Evolutionary conservation across 2,329 filamentous ascomycete genomes (phyloP), one percentile per base, ranked within the genome.

Genomic region (Trichothecium roseum): DNA sequence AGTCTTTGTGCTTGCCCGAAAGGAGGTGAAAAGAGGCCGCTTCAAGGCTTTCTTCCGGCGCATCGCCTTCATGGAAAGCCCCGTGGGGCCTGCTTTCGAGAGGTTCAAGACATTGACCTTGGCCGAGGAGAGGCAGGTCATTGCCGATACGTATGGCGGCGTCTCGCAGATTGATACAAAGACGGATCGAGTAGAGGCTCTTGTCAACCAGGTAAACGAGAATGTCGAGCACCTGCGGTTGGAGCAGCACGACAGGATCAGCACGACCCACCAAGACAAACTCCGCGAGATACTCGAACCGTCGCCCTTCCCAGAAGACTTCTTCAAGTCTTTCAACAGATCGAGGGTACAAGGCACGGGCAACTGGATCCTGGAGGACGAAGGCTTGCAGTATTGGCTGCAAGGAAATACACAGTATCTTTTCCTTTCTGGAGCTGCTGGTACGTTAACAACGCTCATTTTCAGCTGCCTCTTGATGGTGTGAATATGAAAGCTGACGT

Each of bases 401-500:
- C 39, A 47, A 3, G 51, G 50, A 7, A 52, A 63, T 4, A 57
- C 50, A 2, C 59, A 55, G 3, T 55, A 65, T 18, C 46, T 69
- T 3, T 69, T 60, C 55, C 50, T 69, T 13, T 54, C 48, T 2
- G 66, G 65, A 6, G 64, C 56, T 34, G 56, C 64, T 31, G 63
- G 63, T 49, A 51, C 14, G 5, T 5, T 8, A 4, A 2, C 16
- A 1, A 7, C 5, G 12, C 31, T 14, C 6, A 17, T 16, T 18
- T 18, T n/a, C 8, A 6, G 30, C 7, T 10, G 13, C 5, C 24
- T 30, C 4, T 14, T 29, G 7, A 32, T 37, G 31, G 28, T 16
- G 28, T 14, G 28, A 26, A 14, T 35, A 50, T 59, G 60, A 4
- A 63, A 6, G 20, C 20, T 24, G 20, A 24, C 20, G 10, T 24